Percentiles rank a stretch among this genome's conserved stretches.
phyloP scores from a whole-genome alignment of 192 early-diverging fungal species.

The Kappamyces sp. region DNA sequence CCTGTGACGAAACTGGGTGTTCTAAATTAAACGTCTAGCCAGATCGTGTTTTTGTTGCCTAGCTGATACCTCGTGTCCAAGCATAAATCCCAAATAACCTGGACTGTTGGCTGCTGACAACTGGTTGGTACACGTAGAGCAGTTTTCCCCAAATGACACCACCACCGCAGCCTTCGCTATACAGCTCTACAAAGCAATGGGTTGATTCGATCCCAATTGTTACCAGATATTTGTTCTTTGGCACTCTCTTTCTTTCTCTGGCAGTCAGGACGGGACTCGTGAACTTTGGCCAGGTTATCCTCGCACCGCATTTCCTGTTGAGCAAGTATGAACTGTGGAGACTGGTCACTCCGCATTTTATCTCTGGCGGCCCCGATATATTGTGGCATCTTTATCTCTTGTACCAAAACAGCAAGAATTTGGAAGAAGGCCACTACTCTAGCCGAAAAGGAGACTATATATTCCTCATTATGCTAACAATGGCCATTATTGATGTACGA shows the following conservation, averaged over 20 bases:
- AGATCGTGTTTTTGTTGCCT: no score
- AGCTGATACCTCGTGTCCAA: no score
- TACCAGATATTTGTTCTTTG: not conserved
- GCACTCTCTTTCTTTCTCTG: not conserved
- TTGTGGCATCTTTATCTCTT: not conserved
- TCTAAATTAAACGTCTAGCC: no score
- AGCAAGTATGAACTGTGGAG: not conserved
- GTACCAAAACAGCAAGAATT: not conserved
- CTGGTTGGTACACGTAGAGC: no score
- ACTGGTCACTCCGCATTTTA: not conserved
- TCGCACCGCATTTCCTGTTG: not conserved
- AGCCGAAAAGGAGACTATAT: not conserved
- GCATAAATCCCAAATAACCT: no score
- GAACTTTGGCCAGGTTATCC: not conserved
- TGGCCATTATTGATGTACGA: slow-evolving; percentile 1
- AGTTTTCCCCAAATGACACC: no score
- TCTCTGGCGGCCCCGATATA: not conserved
- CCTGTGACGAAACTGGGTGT: no score
- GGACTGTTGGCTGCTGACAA: no score
- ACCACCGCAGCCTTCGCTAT: no score
- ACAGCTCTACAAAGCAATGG: no score
- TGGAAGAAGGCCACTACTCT: not conserved
- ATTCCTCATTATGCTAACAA: not conserved
- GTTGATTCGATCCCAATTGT: not conserved
- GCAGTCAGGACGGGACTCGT: not conserved